Base-by-base conservation (phyloP, 345 rosid species). In the Eutrema yunnanense region DNA sequence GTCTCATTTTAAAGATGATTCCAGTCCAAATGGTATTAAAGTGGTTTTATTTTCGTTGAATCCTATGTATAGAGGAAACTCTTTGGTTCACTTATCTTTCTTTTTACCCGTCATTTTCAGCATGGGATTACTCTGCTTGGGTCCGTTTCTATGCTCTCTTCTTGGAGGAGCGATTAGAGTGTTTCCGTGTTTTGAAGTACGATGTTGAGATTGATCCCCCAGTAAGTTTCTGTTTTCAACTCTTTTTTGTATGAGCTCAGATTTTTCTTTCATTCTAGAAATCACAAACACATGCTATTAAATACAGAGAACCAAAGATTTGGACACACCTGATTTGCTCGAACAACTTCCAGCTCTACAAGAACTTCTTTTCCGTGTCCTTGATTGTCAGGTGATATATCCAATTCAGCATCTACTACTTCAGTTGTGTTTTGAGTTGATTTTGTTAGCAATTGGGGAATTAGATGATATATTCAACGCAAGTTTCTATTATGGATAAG, bases 61-160 rank as follows among this genome's bases (percentile, higher is more conserved):
- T 42, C 53, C 14, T 16, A 43, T 7, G 51, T 61, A 33, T 53
- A 48, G 54, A 38, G 8, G 51, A 72, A 10, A 32, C 73, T 58
- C 51, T 34, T 53, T 77, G 53, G 64, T 46, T 72, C 46, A 33
- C 46, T 53, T 52, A 65, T 77, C 50, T 72, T 48, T 53, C 32
- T 77, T 71, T 71, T 19, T 66, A 40, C 41, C 71, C 6, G 34
- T 77, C 71, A 12, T 81, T 62, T 61, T 41, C 78, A 95, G 99
- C 99, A 40, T 92, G 99, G 99, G 96, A 85, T 69, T 95, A 87
- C 79, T 95, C 99, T 74, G 84, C 93, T 26, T 94, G 98, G 98
- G 90, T 91, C 77, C 97, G 97, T 65, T 67, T 78, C 43, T 94
- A 95, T 85, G 96, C 97, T 62, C 79, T 92, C 41, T 95, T 81